Evolutionary conservation across 768 basidiomycete species (phyloP).

Genomic region (Boletus rufocinnamomeus): DNA sequence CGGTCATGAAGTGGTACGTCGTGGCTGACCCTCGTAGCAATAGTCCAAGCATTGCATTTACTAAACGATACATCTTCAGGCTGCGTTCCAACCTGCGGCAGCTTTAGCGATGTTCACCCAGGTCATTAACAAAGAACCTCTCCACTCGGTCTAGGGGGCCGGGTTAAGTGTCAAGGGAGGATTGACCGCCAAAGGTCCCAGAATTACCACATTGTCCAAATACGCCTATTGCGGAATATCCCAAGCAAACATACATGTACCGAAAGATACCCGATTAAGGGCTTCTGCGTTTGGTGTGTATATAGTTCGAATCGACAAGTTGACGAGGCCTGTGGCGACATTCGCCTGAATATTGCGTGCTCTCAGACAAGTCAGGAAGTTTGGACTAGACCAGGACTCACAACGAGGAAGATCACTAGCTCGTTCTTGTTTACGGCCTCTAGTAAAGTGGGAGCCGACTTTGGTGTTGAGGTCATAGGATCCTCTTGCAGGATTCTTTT

Average conservation of each 20-base stretch:
- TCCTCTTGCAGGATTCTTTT: conserved; percentile 30
- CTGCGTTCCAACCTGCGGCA: conserved; percentile 62
- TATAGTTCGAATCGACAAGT: conserved; percentile 80
- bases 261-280: conserved; percentile 63
- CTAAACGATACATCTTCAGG: conserved; percentile 34
- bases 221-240: conserved; percentile 34
- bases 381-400: conserved; percentile 40
- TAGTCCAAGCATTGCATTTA: not conserved
- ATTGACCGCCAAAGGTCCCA: not conserved
- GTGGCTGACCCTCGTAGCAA: too few species aligned
- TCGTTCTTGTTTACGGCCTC: conserved; percentile 85
- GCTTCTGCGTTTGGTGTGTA: conserved; percentile 59
- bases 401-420: conserved; percentile 76
- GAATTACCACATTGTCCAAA: conserved; percentile 33
- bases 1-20: conserved; percentile 64
- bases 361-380: not conserved
- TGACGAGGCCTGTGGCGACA: conserved; percentile 80
- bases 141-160: conserved; percentile 49
- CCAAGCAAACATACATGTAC: conserved; percentile 69
- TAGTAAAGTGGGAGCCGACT: conserved; percentile 53
- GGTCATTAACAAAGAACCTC: conserved; percentile 48
- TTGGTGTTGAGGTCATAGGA: conserved; percentile 18
- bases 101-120: conserved; percentile 62
- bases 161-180: not conserved
- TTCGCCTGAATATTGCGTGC: conserved; percentile 65